phyloP scores from a whole-genome alignment of 2,329 filamentous ascomycete species.

The Thermoascus crustaceus region DNA sequence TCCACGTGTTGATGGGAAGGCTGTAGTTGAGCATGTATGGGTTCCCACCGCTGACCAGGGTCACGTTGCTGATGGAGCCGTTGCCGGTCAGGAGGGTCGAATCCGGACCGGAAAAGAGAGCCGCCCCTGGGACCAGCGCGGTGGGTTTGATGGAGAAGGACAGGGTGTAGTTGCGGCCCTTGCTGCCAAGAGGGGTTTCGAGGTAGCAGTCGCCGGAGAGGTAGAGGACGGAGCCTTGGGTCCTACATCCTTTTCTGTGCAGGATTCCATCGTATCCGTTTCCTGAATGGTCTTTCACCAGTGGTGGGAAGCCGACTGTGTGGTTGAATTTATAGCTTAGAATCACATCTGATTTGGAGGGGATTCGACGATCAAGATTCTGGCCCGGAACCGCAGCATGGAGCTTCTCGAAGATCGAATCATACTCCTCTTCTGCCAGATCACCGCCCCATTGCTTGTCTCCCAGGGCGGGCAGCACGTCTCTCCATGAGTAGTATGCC shows the following conservation, averaged over 20 bases:
- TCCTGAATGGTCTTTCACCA: conserved; percentile 21
- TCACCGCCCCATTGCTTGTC: conserved; percentile 50
- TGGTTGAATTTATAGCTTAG: conserved; percentile 36
- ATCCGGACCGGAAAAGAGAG: conserved; percentile 38
- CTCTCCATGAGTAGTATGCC: conserved; percentile 42
- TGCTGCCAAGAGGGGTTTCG: conserved; percentile 41
- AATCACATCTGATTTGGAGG: conserved; percentile 33
- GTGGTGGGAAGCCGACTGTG: conserved; percentile 19
- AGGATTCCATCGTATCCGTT: conserved; percentile 30
- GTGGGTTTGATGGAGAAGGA: conserved; percentile 36
- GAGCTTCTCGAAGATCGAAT: conserved; percentile 31
- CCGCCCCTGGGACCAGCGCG: conserved; percentile 27
- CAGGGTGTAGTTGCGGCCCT: conserved; percentile 49
- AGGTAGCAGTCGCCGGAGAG: conserved; percentile 35
- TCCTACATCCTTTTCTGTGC: conserved; percentile 28
- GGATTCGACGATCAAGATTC: conserved; percentile 40
- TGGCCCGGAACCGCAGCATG: conserved; percentile 38
- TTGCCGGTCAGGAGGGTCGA: conserved; percentile 33
- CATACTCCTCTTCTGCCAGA: conserved; percentile 35
- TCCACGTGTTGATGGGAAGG: conserved; percentile 31
- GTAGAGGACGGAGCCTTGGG: conserved; percentile 20
- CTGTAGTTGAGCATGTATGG: conserved; percentile 35
- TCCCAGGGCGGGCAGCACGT: conserved; percentile 40
- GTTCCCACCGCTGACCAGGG: conserved; percentile 31
- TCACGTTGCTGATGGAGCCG: conserved; percentile 28